Percentiles rank a stretch among this genome's conserved stretches.
phyloP scores from a whole-genome alignment of 2,329 filamentous ascomycete species.

The Arthroderma sp. region DNA sequence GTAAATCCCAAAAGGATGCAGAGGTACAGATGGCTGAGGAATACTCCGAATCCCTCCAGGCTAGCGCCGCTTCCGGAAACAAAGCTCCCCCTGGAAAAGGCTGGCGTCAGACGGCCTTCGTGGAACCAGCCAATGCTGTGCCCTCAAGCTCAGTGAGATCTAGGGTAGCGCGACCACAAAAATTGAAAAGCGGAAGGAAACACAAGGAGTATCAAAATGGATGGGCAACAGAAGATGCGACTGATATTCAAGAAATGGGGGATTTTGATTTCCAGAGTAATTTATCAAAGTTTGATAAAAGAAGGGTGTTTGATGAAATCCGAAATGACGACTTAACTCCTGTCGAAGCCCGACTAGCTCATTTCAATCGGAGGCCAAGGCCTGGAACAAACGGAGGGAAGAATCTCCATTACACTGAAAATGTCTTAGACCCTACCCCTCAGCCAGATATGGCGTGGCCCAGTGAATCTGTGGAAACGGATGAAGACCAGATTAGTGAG shows the following conservation, averaged over 20 bases:
- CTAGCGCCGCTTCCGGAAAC: slow-evolving; percentile 14
- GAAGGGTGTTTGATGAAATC: slow-evolving; percentile 81
- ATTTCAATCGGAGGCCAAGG: slow-evolving; percentile 59
- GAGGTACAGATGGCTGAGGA: slow-evolving; percentile 24
- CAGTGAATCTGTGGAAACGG: slow-evolving; percentile 56
- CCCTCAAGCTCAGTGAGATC: slow-evolving; percentile 15
- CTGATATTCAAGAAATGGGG: slow-evolving; percentile 80
- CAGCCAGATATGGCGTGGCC: slow-evolving; percentile 42
- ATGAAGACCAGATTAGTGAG: slow-evolving; percentile 28
- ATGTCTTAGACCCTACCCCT: slow-evolving; percentile 59
- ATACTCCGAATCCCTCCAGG: slow-evolving; percentile 19
- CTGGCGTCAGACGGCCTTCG: slow-evolving; percentile 54
- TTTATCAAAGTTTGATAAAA: slow-evolving; percentile 89
- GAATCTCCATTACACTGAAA: slow-evolving; percentile 84
- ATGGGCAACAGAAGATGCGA: slow-evolving; percentile 93
- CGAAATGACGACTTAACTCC: slow-evolving; percentile 75
- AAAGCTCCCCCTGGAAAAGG: slow-evolving; percentile 42
- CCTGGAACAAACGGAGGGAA: slow-evolving; percentile 67
- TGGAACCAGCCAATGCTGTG: slow-evolving; percentile 41
- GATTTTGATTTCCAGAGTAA: slow-evolving; percentile 90
- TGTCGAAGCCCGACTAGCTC: slow-evolving; percentile 81
- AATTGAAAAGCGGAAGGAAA: slow-evolving; percentile 35
- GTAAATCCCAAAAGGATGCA: slow-evolving; percentile 33
- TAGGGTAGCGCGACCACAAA: slow-evolving; percentile 16
- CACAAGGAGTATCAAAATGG: slow-evolving; percentile 55